Evolutionary conservation across 176 grass and related monocot genomes (phyloP).

Genomic region (Pharus latifolius): DNA sequence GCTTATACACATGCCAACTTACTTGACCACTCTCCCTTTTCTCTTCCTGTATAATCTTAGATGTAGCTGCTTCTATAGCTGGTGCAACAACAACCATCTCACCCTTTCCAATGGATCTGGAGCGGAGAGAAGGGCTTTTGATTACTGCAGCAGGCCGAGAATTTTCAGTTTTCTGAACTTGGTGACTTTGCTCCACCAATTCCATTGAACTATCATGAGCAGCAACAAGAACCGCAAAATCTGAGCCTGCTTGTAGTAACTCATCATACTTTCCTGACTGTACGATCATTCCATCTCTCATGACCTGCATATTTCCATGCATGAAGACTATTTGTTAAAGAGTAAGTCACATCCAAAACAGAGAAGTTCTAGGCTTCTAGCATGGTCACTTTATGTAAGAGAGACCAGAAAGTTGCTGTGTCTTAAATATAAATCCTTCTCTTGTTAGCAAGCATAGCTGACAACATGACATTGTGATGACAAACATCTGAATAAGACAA

Average conservation of each 20-base stretch:
- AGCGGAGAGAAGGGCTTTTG: constrained; percentile 26
- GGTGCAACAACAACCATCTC: constrained; percentile 35
- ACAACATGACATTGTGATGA: neutral
- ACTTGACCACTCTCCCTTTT: constrained; percentile 84
- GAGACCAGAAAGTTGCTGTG: neutral
- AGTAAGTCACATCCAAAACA: neutral
- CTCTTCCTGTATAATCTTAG: constrained; percentile 88
- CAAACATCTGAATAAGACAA: neutral
- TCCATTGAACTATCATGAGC: constrained; percentile 99
- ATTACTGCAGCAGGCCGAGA: constrained; percentile 13
- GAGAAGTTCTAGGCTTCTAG: neutral
- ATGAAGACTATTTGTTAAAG: neutral
- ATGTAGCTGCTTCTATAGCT: constrained; percentile 52
- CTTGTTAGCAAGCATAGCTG: neutral
- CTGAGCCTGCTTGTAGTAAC: constrained; percentile 40
- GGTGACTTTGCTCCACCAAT: constrained; percentile 52
- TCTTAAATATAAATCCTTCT: neutral
- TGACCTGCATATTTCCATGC: constrained; percentile 43
- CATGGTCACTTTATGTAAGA: neutral
- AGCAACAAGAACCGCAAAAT: constrained; percentile 67
- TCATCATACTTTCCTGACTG: constrained; percentile 79
- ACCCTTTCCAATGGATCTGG: constrained; percentile 48
- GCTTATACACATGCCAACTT: constrained; percentile 61
- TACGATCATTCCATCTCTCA: constrained; percentile 65
- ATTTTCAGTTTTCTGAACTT: constrained; percentile 15